A percentile compares a stretch with the other conserved stretches of the same genome.
phyloP scores from a whole-genome alignment of 257 asterid species.

The Jacaranda mimosifolia region DNA sequence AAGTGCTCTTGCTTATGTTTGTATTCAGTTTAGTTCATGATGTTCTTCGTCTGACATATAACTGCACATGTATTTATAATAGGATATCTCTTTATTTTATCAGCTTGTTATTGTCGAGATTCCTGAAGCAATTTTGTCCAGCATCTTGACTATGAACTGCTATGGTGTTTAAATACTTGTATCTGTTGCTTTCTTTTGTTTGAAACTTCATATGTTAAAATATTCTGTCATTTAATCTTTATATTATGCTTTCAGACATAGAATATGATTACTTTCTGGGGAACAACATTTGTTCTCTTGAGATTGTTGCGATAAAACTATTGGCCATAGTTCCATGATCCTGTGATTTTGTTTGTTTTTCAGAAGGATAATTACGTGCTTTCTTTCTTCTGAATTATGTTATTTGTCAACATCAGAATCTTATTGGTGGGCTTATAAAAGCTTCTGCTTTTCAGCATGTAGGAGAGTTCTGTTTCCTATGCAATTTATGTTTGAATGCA shows the following conservation, averaged over 20 bases:
- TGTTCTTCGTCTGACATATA: neutral
- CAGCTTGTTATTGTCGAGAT: too few relatives aligned
- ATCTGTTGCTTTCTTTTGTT: neutral
- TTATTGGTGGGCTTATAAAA: neutral
- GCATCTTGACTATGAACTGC: too few relatives aligned
- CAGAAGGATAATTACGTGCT: neutral
- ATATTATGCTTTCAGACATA: too few relatives aligned
- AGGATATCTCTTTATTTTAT: neutral
- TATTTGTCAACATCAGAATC: neutral
- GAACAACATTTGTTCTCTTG: neutral
- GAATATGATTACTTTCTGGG: neutral
- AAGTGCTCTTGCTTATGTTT: conserved; percentile 22
- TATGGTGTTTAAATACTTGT: neutral
- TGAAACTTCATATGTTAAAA: neutral
- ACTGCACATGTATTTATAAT: neutral
- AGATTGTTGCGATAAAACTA: neutral
- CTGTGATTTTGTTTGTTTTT: neutral
- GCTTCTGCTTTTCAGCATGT: neutral
- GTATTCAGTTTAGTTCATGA: neutral
- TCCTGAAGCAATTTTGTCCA: too few relatives aligned
- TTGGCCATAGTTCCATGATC: neutral
- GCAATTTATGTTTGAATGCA: conserved; percentile 1
- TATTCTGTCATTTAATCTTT: too few relatives aligned
- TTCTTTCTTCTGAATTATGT: neutral
- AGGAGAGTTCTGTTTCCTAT: neutral